phyloP scores from a whole-genome alignment of 495 filamentous ascomycete species.

The Xylaria venustula region DNA sequence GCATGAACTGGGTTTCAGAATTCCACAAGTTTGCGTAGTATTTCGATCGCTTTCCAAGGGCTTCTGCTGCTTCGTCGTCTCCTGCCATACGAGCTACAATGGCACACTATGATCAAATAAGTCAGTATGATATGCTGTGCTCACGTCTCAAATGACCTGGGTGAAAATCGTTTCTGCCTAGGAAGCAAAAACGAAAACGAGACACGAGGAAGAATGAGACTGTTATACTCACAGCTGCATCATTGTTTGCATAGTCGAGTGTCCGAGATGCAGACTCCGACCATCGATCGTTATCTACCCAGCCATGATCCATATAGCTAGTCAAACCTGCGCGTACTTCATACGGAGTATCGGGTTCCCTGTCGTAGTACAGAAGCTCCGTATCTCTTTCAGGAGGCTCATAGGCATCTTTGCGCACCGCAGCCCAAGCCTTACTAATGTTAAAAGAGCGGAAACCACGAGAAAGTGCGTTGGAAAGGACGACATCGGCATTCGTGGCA shows the following conservation, averaged over 20 bases:
- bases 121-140: neutral
- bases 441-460: constrained; percentile 33
- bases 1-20: constrained; percentile 29
- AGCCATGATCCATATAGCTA: constrained; percentile 32
- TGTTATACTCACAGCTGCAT: constrained; percentile 18
- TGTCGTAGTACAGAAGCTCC: constrained; percentile 28
- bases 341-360: constrained; percentile 31
- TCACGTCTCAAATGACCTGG: no score
- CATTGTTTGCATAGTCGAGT: constrained; percentile 32
- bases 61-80: constrained; percentile 13
- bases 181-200: no score
- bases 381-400: constrained; percentile 32
- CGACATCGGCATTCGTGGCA: constrained; percentile 33
- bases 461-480: constrained; percentile 32
- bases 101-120: constrained; percentile 13
- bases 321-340: constrained; percentile 31
- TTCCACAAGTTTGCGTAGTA: constrained; percentile 33
- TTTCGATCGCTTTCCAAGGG: constrained; percentile 20
- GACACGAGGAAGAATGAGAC: no score
- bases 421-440: constrained; percentile 28
- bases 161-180: no score
- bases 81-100: constrained; percentile 25
- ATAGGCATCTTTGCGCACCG: constrained; percentile 30
- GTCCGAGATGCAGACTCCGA: constrained; percentile 32
- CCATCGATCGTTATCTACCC: constrained; percentile 35